Evolutionary conservation across 192 early-diverging fungal species (phyloP), one percentile per base, ranked within the genome.

Genomic region (Umbelopsis sp.): DNA sequence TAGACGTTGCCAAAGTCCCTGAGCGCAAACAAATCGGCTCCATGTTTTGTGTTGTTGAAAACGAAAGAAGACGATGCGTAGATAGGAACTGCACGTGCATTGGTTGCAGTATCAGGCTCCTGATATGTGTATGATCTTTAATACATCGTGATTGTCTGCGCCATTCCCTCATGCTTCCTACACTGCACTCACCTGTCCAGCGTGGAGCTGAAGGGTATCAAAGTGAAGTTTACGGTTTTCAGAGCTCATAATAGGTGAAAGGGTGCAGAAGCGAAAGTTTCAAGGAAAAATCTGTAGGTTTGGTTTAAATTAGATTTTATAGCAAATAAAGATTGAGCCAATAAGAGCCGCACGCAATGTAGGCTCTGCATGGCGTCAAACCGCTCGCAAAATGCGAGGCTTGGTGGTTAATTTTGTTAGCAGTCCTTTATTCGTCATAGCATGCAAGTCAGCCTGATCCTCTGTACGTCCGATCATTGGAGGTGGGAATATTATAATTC

Each of bases 151-250:
- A 16, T 32, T 29, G 17, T 3, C 16, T 12, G 3, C 5, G 31
- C 31, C 17, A 17, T 32, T 9, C 16, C 12, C 17, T 34, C 0
- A 20, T 34, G 3, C 34, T 17, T 36, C 21, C 24, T 34, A 62
- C 16, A 34, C 16, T 62, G 31, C 91, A 29, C 56, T 11, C 26
- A 62, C 56, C 31, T 62, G 93, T 26, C 95, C 96, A 24, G 95
- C 94, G 73, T 98, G 96, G 17, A 98, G 80, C 80, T 96, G 95
- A 29, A 96, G 88, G 26, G 95, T 98, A 69, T 97, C 95, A 73
- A 97, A 97, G 73, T 79, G 87, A 65, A 78, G 77, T 73, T 83
- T 66, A 26, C 45, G 66, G 49, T 80, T 69, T 67, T 77, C 56
- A 51, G 77, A 51, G 24, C 17, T 43, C 68, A 67, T 67, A 31